Evolutionary conservation across 495 filamentous ascomycete species (phyloP).

Genomic region (Penicillium salamii): DNA sequence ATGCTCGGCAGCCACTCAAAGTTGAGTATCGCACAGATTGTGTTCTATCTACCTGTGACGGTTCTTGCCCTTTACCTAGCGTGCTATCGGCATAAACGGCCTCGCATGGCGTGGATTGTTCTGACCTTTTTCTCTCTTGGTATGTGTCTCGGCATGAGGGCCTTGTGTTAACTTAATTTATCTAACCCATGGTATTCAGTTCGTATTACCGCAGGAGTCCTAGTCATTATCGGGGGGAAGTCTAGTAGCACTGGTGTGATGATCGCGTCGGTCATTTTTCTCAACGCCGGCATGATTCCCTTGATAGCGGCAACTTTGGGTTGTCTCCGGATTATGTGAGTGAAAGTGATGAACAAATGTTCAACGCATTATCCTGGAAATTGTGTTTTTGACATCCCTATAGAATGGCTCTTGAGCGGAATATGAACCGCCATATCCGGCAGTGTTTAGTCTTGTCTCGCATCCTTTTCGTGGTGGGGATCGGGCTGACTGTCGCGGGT

Average conservation of each 20-base stretch:
- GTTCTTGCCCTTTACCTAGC: constrained; percentile 11
- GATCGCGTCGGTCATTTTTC: constrained; percentile 21
- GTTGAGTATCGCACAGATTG: constrained; percentile 23
- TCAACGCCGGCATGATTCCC: constrained; percentile 26
- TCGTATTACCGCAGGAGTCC: constrained; percentile 18
- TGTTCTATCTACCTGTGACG: constrained; percentile 23
- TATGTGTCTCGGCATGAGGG: background rate
- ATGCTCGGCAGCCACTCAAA: constrained; percentile 25
- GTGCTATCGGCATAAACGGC: constrained; percentile 18
- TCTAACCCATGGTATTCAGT: constrained; percentile 9
- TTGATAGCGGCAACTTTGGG: constrained; percentile 26
- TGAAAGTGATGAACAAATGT: no score
- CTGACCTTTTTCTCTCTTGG: background rate
- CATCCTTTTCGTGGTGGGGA: constrained; percentile 21
- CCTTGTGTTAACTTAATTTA: no score
- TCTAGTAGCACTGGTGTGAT: constrained; percentile 15
- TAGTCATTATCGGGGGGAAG: constrained; percentile 22
- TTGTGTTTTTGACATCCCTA: background rate
- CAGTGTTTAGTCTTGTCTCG: constrained; percentile 14
- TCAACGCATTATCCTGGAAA: no score
- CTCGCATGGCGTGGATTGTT: constrained; percentile 9
- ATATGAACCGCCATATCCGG: constrained; percentile 8
- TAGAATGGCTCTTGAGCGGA: constrained; percentile 9
- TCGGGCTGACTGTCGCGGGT: constrained; percentile 24
- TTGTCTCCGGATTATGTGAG: constrained; percentile 27